A percentile compares a stretch with the other conserved stretches of the same genome.
phyloP scores from a whole-genome alignment of 768 basidiomycete genomes.

The Saitozyma sp. region DNA sequence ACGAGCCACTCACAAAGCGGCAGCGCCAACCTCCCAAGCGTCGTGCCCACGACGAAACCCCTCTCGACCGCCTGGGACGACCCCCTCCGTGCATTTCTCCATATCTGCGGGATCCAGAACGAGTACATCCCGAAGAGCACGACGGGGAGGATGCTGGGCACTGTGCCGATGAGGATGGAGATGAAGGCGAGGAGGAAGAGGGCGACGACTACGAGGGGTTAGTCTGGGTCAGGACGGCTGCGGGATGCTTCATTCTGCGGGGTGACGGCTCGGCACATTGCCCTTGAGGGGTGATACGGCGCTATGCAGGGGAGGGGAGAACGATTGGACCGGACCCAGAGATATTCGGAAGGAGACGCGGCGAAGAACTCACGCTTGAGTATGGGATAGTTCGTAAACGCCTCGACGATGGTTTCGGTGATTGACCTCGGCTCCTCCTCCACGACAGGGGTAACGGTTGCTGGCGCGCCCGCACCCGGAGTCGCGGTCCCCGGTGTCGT shows the following conservation, averaged over 20 bases:
- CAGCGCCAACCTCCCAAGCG: conserved; percentile 67
- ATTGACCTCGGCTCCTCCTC: conserved; percentile 7
- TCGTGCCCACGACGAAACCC: conserved; percentile 76
- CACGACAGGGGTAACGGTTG: not conserved
- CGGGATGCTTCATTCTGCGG: not conserved
- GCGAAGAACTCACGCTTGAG: conserved; percentile 15
- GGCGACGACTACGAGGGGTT: not conserved
- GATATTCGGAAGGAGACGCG: not conserved
- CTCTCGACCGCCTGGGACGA: conserved; percentile 67
- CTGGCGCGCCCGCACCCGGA: conserved; percentile 7
- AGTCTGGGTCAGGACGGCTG: not conserved
- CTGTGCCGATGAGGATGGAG: conserved; percentile 67
- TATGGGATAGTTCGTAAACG: conserved; percentile 17
- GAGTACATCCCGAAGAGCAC: conserved; percentile 72
- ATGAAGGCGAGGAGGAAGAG: conserved; percentile 33
- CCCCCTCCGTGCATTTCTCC: conserved; percentile 70
- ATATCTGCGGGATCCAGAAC: conserved; percentile 83
- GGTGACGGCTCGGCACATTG: not conserved
- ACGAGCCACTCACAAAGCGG: conserved; percentile 66
- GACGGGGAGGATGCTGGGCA: conserved; percentile 63
- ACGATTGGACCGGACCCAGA: not conserved
- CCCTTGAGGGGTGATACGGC: not conserved
- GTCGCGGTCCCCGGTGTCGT: conserved; percentile 11
- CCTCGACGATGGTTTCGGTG: conserved; percentile 11
- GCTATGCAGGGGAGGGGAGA: not conserved